Base-by-base conservation (phyloP, 2,329 filamentous ascomycete genomes). In the Calcarisporium arbuscula region DNA sequence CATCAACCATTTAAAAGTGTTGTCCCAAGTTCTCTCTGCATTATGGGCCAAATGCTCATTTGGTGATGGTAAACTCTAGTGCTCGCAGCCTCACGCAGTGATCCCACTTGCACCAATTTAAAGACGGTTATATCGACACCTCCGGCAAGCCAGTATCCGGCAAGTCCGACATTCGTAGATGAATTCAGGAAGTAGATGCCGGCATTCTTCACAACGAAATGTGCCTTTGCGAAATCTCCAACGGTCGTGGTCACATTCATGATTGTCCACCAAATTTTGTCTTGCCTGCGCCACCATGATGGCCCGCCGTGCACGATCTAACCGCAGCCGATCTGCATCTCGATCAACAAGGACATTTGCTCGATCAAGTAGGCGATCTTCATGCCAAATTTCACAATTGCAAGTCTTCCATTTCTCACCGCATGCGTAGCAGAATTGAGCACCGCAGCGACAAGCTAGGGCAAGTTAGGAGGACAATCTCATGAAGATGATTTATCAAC, bases 101-200 rank as follows among this genome's bases (percentile, higher is more conserved):
- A n/a, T n/a, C n/a, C n/a, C n/a, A n/a, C n/a, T n/a, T n/a, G n/a
- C n/a, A n/a, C n/a, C n/a, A n/a, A 5, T n/a, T 34, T 28, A 64
- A 14, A 67, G 48, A 15, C 66, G 59, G 38, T 74, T 68, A 28
- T 42, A 60, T 19, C 60, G 49, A 36, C 71, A 76, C 4, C 60
- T 47, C n/a, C 60, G 53, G 35, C 71, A 76, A 16, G 59, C 65
- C 46, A 57, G 50, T 4, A 70, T 47, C 5, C 49, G 49, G 38
- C 72, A 77, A 31, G 61, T 54, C 0, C 26, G 30, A 39, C 72
- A 73, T 36, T 70, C 61, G 19, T 59, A 67, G 10, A 75, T 70
- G 40, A 54, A 76, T 0, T 41, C 0, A 0, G 49, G 56, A 28
- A 73, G 49, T 3, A 19, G 10, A n/a, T 65, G 28, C 7, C 43